Conservation (phyloP, 2,329 filamentous ascomycete species). For the Phyllosticta citrichinensis region DNA sequence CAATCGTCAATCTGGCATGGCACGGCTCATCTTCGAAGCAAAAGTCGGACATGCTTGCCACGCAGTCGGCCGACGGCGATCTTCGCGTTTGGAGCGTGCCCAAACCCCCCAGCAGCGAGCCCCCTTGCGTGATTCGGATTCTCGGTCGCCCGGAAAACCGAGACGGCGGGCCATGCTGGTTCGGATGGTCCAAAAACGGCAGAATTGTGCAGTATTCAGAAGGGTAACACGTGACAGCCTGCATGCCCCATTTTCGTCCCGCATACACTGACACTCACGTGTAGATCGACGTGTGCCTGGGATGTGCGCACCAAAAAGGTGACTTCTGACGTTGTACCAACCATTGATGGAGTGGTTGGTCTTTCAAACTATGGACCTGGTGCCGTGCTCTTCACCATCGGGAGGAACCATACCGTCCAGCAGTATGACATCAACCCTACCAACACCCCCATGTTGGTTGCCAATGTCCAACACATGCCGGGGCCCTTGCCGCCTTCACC, state of each 20-base stretch:
- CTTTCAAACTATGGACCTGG: conserved; percentile 83
- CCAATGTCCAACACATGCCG: conserved; percentile 77
- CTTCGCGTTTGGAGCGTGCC: conserved; percentile 93
- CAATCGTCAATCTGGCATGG: conserved; percentile 81
- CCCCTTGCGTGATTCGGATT: conserved; percentile 80
- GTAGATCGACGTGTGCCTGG: conserved; percentile 43
- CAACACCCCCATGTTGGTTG: conserved; percentile 60
- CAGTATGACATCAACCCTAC: conserved; percentile 84
- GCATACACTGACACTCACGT: conserved; percentile 15
- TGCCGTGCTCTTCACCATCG: conserved; percentile 85
- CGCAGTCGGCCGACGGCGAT: conserved; percentile 85
- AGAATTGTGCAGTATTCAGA: conserved; percentile 88
- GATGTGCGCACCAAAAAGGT: conserved; percentile 98
- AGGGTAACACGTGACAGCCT: conserved; percentile 53
- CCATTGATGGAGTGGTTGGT: conserved; percentile 68
- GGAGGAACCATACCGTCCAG: conserved; percentile 78
- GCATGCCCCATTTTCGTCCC: conserved; percentile 9
- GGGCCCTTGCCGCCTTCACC: conserved; percentile 70
- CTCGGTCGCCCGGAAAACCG: conserved; percentile 65
- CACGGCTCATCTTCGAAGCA: conserved; percentile 93
- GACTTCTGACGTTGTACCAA: conserved; percentile 79
- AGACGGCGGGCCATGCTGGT: conserved; percentile 76
- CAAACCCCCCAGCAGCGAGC: conserved; percentile 62
- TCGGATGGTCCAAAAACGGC: conserved; percentile 97
- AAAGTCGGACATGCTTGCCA: conserved; percentile 95